Evolutionary conservation across 2,329 filamentous ascomycete species (phyloP).

Genomic region (Fusarium mangiferae): DNA sequence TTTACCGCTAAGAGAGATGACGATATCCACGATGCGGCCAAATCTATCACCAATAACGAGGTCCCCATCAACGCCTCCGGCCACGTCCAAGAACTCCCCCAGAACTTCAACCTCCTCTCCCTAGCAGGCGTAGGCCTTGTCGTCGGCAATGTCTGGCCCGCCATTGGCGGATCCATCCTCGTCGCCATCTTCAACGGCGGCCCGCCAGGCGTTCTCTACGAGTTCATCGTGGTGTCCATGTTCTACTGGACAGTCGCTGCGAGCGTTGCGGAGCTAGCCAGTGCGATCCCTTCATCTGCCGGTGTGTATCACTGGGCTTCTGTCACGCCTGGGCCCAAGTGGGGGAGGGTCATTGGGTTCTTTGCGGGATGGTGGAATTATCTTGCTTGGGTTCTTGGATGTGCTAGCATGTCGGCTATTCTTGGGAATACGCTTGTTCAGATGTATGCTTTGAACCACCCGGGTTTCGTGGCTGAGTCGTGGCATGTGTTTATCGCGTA

Average conservation of each 20-base stretch:
- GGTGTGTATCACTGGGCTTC: conserved; percentile 72
- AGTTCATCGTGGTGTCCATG: conserved; percentile 60
- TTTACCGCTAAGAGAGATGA: conserved; percentile 10
- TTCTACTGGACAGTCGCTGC: conserved; percentile 70
- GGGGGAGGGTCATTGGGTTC: conserved; percentile 61
- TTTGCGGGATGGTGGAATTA: conserved; percentile 60
- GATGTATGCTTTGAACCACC: conserved; percentile 57
- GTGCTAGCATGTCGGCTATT: conserved; percentile 54
- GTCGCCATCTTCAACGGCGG: conserved; percentile 70
- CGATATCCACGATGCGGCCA: background rate
- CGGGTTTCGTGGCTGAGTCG: conserved; percentile 48
- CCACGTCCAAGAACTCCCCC: conserved; percentile 53
- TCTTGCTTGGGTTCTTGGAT: conserved; percentile 54
- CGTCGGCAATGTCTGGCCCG: conserved; percentile 57
- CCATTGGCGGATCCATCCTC: conserved; percentile 56
- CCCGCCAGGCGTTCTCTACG: conserved; percentile 69
- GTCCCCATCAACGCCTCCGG: conserved; percentile 52
- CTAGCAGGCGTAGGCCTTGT: conserved; percentile 55
- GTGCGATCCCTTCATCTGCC: conserved; percentile 68
- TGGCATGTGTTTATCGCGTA: conserved; percentile 59
- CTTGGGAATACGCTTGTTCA: conserved; percentile 55
- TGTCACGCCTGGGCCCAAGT: conserved; percentile 62
- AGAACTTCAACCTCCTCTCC: conserved; percentile 54
- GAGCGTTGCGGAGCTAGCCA: conserved; percentile 69
- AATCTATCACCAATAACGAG: conserved; percentile 6